These are phyloP conservation scores for Gardenia jasminoides DNA, from an alignment of 257 asterid genomes.

Conservation along the genomic window DNA sequence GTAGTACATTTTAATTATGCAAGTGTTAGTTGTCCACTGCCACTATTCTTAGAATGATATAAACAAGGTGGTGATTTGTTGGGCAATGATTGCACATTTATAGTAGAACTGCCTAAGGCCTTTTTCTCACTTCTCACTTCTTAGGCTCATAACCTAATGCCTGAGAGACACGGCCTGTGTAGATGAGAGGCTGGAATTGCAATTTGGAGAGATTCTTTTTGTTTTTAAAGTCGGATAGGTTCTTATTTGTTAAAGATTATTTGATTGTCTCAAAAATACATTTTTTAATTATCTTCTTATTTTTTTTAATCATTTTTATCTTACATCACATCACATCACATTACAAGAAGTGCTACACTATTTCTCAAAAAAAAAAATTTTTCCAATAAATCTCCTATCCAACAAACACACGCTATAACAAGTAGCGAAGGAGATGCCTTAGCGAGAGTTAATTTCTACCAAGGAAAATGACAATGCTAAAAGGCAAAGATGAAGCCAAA, in stretches of 20 bases:
- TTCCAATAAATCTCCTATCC: no score
- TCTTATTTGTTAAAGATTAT: no score
- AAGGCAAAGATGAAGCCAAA: conserved; percentile 20
- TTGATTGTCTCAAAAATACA: no score
- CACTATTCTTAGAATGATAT: not conserved
- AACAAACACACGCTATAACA: not conserved
- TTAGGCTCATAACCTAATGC: not conserved
- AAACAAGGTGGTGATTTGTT: no score
- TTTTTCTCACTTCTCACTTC: no score
- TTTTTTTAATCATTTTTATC: no score
- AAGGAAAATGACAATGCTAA: conserved; percentile 15
- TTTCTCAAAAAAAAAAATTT: no score
- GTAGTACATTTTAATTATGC: not conserved
- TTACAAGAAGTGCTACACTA: no score
- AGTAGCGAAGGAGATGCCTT: not conserved
- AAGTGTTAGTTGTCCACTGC: not conserved
- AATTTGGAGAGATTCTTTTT: no score
- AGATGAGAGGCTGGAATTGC: not conserved
- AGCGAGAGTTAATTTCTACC: not conserved
- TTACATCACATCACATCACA: no score
- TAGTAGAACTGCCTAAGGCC: not conserved
- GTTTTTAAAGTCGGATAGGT: no score
- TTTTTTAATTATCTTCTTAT: no score
- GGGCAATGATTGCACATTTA: conserved; percentile 1
- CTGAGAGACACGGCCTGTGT: conserved; percentile 15